phyloP scores from a whole-genome alignment of 2,329 filamentous ascomycete species.

The Drechslerella coelobrocha region DNA sequence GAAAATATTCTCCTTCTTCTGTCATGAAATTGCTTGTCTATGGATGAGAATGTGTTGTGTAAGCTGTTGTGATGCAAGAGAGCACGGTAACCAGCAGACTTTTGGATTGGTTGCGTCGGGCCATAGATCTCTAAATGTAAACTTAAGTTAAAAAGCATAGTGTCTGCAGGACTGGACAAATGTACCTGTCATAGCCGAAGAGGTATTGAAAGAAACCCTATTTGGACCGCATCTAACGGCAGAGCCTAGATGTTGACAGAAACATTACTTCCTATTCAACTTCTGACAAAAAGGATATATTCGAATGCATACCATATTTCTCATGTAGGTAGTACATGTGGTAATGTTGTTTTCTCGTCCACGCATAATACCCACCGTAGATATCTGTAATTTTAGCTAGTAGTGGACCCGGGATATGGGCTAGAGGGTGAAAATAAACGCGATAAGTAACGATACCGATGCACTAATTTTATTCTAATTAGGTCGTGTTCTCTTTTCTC shows the following conservation, averaged over 20 bases:
- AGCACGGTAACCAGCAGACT: slow-evolving; percentile 34
- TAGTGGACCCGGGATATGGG: slow-evolving; percentile 70
- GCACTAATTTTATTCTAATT: slow-evolving; percentile 2
- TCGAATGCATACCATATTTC: slow-evolving; percentile 67
- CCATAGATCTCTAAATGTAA: slow-evolving; percentile 59
- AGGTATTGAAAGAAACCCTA: slow-evolving; percentile 75
- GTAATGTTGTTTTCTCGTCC: slow-evolving; percentile 75
- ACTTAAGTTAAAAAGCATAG: neutral
- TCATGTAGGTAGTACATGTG: slow-evolving; percentile 74
- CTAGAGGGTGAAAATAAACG: slow-evolving; percentile 69
- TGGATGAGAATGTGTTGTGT: slow-evolving; percentile 75
- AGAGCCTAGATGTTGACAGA: slow-evolving; percentile 14
- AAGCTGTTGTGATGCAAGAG: slow-evolving; percentile 53
- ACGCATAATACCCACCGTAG: slow-evolving; percentile 72
- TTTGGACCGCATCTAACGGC: slow-evolving; percentile 58
- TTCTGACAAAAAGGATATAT: neutral
- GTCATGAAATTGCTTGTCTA: slow-evolving; percentile 72
- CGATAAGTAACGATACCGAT: slow-evolving; percentile 60
- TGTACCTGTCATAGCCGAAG: slow-evolving; percentile 69
- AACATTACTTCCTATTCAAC: neutral
- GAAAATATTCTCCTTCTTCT: slow-evolving; percentile 74
- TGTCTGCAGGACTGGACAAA: neutral
- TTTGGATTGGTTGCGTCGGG: slow-evolving; percentile 58
- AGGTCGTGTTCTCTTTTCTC: too few species aligned
- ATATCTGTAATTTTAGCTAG: slow-evolving; percentile 69